Evolutionary conservation across 2,329 filamentous ascomycete species (phyloP), one percentile per base, ranked within the genome.

Genomic region (Epichloe aotearoae): DNA sequence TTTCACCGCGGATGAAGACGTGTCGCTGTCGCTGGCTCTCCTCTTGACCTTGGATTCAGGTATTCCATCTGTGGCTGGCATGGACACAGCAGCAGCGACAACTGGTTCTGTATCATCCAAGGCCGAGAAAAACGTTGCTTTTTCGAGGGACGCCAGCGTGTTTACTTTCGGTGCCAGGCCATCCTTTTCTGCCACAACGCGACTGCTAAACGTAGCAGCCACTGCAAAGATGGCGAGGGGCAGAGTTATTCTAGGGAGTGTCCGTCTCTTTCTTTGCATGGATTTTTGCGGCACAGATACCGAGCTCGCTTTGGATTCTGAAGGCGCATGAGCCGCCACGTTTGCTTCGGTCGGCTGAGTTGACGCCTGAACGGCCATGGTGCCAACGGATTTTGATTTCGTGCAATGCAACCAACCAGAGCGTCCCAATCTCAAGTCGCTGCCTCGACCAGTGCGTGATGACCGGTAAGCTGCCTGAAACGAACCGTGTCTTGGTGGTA

Each of bases 191-290:
- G 47, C 51, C 17, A 14, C 8, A 14, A 37, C 47, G 26, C 20
- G 37, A 5, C 10, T 30, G 19, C 37, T 37, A 14, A 52, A 47
- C 17, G 38, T 23, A 12, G 51, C 42, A 5, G 30, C 38, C 5
- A 50, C 14, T 33, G 47, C 43, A 17, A 52, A n/a, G 5, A 52
- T 26, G 10, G 40, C 30, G 8, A 50, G 26, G 14, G 51, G 42
- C 33, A 50, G 19, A 2, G 47, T 36, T 17, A 52, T 43, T 7
- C 47, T 30, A 34, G 47, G 43, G 14, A 42, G 23, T 7, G 47
- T 20, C 15, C 43, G 38, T 34, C 47, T 45, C 14, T 19, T 26
- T 5, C 30, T 42, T 39, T 17, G 12, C 19, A 19, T n/a, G 12
- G 41, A 34, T 33, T 15, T 49, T 30, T 19, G 42, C 20, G 30